phyloP scores from a whole-genome alignment of 148 eudicot genomes.

The Camellia lanceoleosa region DNA sequence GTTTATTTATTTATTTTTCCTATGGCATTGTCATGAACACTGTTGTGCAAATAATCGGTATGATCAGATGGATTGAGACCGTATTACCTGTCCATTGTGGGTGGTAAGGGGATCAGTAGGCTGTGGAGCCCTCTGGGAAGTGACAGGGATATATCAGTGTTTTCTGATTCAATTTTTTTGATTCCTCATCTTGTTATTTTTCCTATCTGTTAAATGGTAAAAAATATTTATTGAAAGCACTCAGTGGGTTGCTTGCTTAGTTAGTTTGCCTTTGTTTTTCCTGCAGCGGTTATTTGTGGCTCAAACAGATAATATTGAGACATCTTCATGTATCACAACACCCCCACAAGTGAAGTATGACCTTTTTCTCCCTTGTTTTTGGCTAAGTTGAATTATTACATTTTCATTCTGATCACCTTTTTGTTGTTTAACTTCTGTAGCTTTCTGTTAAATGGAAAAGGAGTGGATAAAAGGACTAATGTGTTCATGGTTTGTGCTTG shows the following conservation, averaged over 20 bases:
- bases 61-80: background rate
- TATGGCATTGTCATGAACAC: background rate
- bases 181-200: constrained; percentile 9
- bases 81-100: too few relatives aligned
- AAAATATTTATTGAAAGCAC: background rate
- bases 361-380: constrained; percentile 14
- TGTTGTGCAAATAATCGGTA: background rate
- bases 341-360: constrained; percentile 76
- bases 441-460: constrained; percentile 78
- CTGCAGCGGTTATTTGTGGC: constrained; percentile 73
- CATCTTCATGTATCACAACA: constrained; percentile 67
- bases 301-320: constrained; percentile 64
- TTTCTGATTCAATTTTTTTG: background rate
- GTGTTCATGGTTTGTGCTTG: constrained; percentile 46
- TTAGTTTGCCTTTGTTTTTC: constrained; percentile 12
- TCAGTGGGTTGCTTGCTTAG: constrained; percentile 5
- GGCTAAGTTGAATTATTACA: background rate
- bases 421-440: constrained; percentile 40
- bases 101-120: too few relatives aligned
- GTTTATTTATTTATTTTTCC: background rate
- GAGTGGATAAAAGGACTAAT: constrained; percentile 58
- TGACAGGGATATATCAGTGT: background rate
- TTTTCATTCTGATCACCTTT: constrained; percentile 11
- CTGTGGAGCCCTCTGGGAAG: too few relatives aligned
- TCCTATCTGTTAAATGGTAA: background rate